These are phyloP conservation scores for Mucor indicus DNA, from an alignment of 371 early-diverging fungal genomes.

Conservation along the genomic window DNA sequence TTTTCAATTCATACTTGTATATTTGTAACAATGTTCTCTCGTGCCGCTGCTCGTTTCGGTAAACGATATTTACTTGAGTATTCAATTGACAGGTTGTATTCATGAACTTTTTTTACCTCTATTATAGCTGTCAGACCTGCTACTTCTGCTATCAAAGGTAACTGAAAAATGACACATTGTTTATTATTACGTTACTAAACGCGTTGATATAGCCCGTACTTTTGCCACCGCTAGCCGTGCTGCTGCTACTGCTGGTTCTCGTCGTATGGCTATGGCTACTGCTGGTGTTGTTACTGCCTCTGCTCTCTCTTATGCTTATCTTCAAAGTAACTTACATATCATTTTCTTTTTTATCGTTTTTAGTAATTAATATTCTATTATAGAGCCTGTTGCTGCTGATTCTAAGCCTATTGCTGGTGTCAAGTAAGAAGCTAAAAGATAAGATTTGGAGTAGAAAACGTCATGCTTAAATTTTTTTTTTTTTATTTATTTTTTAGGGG, in stretches of 20 bases:
- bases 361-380: not conserved
- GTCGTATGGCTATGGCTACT: conserved; percentile 34
- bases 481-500: too few relatives aligned
- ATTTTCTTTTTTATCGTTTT: conserved; percentile 3
- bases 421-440: conserved; percentile 29
- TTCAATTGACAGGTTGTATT: not conserved
- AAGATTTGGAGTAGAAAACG: too few relatives aligned
- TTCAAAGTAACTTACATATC: conserved; percentile 24
- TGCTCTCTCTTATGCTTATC: conserved; percentile 47
- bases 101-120: not conserved
- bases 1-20: conserved; percentile 12
- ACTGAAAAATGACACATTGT: not conserved
- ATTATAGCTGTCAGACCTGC: conserved; percentile 28
- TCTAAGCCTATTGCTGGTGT: conserved; percentile 63
- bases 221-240: conserved; percentile 51
- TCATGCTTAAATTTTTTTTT: too few relatives aligned
- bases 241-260: conserved; percentile 31
- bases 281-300: conserved; percentile 51
- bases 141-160: conserved; percentile 39
- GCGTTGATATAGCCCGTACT: conserved; percentile 40
- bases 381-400: conserved; percentile 43
- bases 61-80: conserved; percentile 1
- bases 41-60: conserved; percentile 43
- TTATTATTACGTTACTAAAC: not conserved
- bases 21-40: conserved; percentile 35